phyloP scores from a whole-genome alignment of 345 rosid genomes.

The Hibiscus mutabilis region DNA sequence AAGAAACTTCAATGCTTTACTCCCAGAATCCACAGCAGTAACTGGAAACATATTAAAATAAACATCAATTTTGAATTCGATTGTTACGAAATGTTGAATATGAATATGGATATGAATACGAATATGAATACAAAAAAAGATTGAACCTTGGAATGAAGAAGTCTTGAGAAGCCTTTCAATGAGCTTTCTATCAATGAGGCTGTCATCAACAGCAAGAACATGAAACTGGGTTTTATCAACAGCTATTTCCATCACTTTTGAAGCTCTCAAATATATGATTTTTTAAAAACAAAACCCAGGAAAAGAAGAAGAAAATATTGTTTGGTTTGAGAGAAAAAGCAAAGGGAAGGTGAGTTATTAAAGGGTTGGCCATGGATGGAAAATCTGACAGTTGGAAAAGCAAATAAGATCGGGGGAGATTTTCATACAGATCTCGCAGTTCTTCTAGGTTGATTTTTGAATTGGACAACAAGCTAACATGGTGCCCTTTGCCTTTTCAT shows the following conservation, averaged over 20 bases:
- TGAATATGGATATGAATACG: not conserved
- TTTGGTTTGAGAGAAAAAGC: not conserved
- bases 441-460: conserved; percentile 52
- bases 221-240: conserved; percentile 45
- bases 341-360: conserved; percentile 19
- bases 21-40: conserved; percentile 87
- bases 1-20: conserved; percentile 76
- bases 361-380: conserved; percentile 21
- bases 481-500: conserved; percentile 12
- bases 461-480: conserved; percentile 40
- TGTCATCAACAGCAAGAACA: conserved; percentile 96
- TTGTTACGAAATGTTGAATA: too few species aligned
- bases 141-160: conserved; percentile 73
- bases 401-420: conserved; percentile 43
- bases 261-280: not conserved
- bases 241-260: conserved; percentile 23
- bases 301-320: not conserved
- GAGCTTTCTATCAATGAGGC: conserved; percentile 65
- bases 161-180: conserved; percentile 83
- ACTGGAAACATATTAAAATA: conserved; percentile 30
- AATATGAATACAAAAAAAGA: not conserved
- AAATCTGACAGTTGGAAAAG: conserved; percentile 57
- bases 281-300: too few species aligned
- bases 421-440: conserved; percentile 42
- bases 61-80: not conserved